A percentile compares a stretch with the other conserved stretches of the same genome.
Conservation (phyloP, 106 monocot genomes). For the Cymbidium sinense region DNA sequence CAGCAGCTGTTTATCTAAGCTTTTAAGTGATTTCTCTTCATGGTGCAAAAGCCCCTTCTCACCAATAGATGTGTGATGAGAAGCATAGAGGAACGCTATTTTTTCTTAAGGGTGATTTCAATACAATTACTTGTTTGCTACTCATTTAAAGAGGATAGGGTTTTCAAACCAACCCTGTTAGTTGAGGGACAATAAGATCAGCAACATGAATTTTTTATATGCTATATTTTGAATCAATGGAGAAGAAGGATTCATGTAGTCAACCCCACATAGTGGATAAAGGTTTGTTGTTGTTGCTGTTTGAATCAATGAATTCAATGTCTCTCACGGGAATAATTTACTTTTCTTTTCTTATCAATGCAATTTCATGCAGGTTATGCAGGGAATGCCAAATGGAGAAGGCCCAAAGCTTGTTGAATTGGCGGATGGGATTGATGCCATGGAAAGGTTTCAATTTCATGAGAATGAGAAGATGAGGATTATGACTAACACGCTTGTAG, state of each 20-base stretch:
- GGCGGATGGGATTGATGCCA: constrained; percentile 96
- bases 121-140: background rate
- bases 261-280: no score
- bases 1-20: background rate
- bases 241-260: no score
- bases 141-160: background rate
- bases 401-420: constrained; percentile 89
- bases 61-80: no score
- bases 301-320: background rate
- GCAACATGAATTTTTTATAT: background rate
- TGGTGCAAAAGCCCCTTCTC: no score
- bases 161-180: background rate
- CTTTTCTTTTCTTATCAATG: background rate
- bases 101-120: background rate
- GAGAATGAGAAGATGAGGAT: constrained; percentile 87
- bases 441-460: constrained; percentile 99
- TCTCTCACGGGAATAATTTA: background rate
- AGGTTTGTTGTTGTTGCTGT: no score
- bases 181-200: background rate
- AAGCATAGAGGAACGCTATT: background rate
- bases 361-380: constrained; percentile 62
- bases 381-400: constrained; percentile 81
- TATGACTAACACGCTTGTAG: constrained; percentile 91
- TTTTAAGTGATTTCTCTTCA: background rate
- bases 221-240: background rate